Base-by-base conservation (phyloP, 805 yeast genomes). In the Jamesozyma hellenica region DNA sequence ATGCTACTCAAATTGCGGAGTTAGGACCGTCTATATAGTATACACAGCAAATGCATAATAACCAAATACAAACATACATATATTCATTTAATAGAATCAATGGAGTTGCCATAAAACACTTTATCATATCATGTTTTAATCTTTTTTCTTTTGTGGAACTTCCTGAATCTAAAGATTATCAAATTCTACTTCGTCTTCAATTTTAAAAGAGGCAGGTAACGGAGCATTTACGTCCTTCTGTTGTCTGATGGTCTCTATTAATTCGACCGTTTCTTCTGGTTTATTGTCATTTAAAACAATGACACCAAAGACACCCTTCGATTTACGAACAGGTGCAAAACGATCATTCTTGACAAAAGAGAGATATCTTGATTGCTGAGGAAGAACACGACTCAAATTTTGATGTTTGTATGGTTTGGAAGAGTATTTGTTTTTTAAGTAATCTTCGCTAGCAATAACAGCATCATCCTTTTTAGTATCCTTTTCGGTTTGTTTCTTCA, bases 361-460 rank as follows among this genome's bases (percentile, higher is more conserved):
- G 38, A 92, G 75, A 64, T 78, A 85, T 61, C 79, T 81, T 42
- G 88, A 70, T 65, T 92, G 97, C 34, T 79, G 74, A 13, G 97
- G 97, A 40, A 92, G 67, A 2, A 92, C 95, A 54, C 98, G 77
- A 11, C 92, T 72, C 72, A 90, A 67, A 58, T 92, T 92, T 28
- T 71, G 71, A 41, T 92, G 67, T 56, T 75, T 74, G 62, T 75
- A 86, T 21, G 87, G 81, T 17, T 73, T 72, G 53, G 76, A 72
- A 40, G 73, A 68, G 55, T 79, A 78, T 48, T 73, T 75, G 45
- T 68, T 66, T 34, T 70, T 64, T 44, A 49, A 54, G 21, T 56
- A 60, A 38, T 57, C 59, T 23, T 55, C 60, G 3, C 50, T 56
- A 11, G 37, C 37, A 35, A 49, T 52, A 28, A 50, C 47, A 15